Percentiles rank a stretch among this genome's conserved stretches.
Conservation (phyloP, 306 rosid genomes). For the Herpetospermum pedunculosum region DNA sequence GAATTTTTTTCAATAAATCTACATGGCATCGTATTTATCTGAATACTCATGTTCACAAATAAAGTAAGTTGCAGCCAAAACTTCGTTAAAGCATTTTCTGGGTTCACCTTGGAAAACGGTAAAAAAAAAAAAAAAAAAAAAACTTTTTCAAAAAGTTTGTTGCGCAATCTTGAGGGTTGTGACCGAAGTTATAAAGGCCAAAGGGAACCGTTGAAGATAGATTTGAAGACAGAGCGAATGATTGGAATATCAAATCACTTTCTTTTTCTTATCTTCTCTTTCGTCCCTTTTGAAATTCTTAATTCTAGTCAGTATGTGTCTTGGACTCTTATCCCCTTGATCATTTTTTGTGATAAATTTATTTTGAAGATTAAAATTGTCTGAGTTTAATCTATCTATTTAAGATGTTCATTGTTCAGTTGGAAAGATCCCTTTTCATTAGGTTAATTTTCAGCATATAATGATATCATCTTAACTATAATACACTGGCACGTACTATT, state of each 20-base stretch:
- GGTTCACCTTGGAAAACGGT: neutral
- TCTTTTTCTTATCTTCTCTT: neutral
- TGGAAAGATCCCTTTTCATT: neutral
- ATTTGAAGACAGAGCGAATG: neutral
- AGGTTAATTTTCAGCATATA: neutral
- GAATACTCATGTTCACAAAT: neutral
- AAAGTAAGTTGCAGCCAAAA: neutral
- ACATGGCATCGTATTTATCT: neutral
- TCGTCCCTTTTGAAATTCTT: neutral
- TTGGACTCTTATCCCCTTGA: neutral
- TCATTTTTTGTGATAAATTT: neutral
- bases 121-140: too few species aligned
- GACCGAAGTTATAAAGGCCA: neutral
- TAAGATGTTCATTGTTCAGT: neutral
- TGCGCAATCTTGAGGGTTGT: neutral
- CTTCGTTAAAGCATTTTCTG: neutral
- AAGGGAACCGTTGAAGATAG: neutral
- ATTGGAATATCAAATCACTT: neutral
- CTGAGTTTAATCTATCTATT: neutral
- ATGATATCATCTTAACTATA: neutral
- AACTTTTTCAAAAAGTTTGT: neutral
- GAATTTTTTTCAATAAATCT: neutral
- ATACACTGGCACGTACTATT: neutral
- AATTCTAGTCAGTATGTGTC: neutral
- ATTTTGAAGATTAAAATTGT: neutral